phyloP scores from a whole-genome alignment of 2,329 filamentous ascomycete species.

The Canariomyces notabilis region DNA sequence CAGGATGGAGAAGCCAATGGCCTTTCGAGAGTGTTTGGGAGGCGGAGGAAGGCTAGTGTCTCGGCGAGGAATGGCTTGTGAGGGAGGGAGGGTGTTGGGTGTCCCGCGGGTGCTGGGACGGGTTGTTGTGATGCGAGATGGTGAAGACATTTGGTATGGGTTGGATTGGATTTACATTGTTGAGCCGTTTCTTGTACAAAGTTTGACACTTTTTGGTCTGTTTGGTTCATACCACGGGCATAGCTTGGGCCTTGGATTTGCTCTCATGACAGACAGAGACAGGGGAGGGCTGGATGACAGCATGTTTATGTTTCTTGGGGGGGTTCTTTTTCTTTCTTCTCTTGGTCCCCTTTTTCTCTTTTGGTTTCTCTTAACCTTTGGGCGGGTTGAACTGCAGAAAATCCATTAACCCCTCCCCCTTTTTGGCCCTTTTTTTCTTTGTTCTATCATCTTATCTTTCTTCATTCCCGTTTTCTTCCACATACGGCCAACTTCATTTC shows the following conservation, averaged over 20 bases:
- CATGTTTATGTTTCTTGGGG: neutral
- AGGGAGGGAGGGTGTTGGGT: neutral
- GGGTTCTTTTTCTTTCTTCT: neutral
- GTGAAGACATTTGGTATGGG: no score
- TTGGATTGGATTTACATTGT: no score
- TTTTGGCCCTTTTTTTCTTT: neutral
- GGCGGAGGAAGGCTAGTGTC: conserved; percentile 43
- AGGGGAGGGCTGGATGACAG: neutral
- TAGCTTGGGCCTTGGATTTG: no score
- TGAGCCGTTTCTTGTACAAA: neutral
- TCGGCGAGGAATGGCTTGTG: conserved; percentile 1
- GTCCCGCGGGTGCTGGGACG: no score
- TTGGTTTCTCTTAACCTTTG: neutral
- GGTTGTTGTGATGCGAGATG: no score
- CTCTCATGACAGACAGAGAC: neutral
- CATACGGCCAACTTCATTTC: no score
- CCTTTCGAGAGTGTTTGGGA: conserved; percentile 45
- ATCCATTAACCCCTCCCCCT: neutral
- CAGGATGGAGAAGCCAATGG: conserved; percentile 38
- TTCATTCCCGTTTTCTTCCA: no score
- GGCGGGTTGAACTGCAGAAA: no score
- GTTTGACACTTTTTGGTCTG: neutral
- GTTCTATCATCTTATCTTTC: no score
- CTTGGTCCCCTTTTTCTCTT: neutral
- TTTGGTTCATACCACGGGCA: neutral